Conservation (phyloP, 2,329 filamentous ascomycete genomes). For the Pseudocercospora fijiensis region DNA sequence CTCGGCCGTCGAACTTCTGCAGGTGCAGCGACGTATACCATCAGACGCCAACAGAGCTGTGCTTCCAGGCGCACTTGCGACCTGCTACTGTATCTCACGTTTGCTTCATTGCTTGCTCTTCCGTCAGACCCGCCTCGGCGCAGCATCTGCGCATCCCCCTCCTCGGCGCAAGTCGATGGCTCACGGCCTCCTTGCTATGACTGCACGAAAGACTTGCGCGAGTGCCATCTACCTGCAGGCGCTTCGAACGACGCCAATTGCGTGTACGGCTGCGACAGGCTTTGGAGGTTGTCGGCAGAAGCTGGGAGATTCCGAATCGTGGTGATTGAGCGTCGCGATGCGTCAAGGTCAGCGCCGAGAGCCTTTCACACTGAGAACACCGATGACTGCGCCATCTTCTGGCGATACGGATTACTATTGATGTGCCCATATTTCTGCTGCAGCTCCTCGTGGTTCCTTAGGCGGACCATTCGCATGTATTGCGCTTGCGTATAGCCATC, state of each 20-base stretch:
- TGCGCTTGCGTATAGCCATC: conserved; percentile 28
- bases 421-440: conserved; percentile 20
- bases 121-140: not conserved
- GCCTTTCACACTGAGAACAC: conserved; percentile 13
- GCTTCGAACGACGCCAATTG: no score
- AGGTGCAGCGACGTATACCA: not conserved
- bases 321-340: not conserved
- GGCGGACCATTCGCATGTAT: conserved; percentile 29
- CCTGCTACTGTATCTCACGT: not conserved
- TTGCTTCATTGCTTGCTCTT: not conserved
- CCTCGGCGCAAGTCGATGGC: not conserved
- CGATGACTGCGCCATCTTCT: conserved; percentile 18
- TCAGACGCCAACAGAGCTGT: not conserved
- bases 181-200: not conserved
- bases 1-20: no score
- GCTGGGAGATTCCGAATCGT: not conserved
- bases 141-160: not conserved
- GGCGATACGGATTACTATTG: conserved; percentile 4
- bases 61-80: not conserved
- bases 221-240: not conserved
- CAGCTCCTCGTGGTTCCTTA: conserved; percentile 26
- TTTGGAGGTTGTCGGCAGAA: not conserved
- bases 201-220: not conserved
- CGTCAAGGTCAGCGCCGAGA: not conserved
- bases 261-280: not conserved